Percentiles rank a stretch among this genome's conserved stretches.
phyloP scores from a whole-genome alignment of 2,329 filamentous ascomycete species.

The Blastomyces gilchristii region DNA sequence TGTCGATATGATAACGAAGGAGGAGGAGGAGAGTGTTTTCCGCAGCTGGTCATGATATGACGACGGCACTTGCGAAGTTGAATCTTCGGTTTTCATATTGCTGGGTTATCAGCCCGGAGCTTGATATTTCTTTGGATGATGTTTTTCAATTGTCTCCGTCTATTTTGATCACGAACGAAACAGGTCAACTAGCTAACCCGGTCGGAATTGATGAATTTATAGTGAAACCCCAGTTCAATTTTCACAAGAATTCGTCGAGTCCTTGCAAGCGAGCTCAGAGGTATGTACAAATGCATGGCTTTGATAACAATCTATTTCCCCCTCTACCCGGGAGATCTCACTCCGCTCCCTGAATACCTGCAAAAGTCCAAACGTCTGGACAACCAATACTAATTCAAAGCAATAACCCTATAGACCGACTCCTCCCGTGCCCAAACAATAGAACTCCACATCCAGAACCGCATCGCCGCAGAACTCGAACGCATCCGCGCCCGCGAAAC shows the following conservation, averaged over 20 bases:
- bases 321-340: slow-evolving; percentile 1
- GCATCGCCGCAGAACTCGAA: slow-evolving; percentile 75
- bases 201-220: slow-evolving; percentile 25
- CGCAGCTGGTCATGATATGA: not conserved
- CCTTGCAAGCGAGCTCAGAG: slow-evolving; percentile 74
- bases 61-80: not conserved
- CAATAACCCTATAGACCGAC: slow-evolving; percentile 57
- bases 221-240: slow-evolving; percentile 57
- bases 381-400: not conserved
- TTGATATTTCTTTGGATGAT: not conserved
- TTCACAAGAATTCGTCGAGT: slow-evolving; percentile 72
- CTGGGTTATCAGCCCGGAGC: not conserved
- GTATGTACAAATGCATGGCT: slow-evolving; percentile 41
- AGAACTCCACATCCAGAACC: slow-evolving; percentile 80
- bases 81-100: not conserved
- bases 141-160: not conserved
- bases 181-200: slow-evolving; percentile 12
- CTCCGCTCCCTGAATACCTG: not conserved
- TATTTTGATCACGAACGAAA: slow-evolving; percentile 2
- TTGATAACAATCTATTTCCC: slow-evolving; percentile 7
- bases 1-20: not conserved
- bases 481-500: slow-evolving; percentile 62
- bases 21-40: not conserved
- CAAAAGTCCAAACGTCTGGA: slow-evolving; percentile 6
- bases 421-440: slow-evolving; percentile 69